Base-by-base conservation (phyloP, 2,329 filamentous ascomycete species). In the Colletotrichum eremochloae region DNA sequence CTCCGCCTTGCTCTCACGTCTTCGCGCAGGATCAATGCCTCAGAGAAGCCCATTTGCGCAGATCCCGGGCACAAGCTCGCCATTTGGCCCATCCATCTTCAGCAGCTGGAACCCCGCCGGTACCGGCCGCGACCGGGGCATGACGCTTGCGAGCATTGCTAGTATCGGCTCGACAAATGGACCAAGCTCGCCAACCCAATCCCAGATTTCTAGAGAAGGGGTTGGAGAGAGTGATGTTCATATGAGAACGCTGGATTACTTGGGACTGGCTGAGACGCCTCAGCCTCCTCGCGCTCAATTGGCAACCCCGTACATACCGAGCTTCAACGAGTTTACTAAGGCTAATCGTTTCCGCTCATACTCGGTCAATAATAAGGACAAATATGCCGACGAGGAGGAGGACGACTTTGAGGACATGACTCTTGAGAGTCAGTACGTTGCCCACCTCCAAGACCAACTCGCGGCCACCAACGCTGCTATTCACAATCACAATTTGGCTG, bases 311-410 rank as follows among this genome's bases (percentile, higher is more conserved):
- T 93, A 94, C 75, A 86, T 96, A 44, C 72, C 74, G 46, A 93
- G 93, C 78, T 85, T 96, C 73, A 91, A 92, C 74, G 92, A 94
- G 79, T 89, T 94, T 75, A 92, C 92, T 79, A 93, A 93, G 77
- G 88, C 92, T 56, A 98, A 93, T 81, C 91, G 96, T 64, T 97
- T 98, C 86, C 91, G 96, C 58, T 99, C 96, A 1, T 98, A 98
- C 82, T 99, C 96, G 0, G 96, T 99, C 75, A 99, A 99, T 82
- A 97, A 97, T 68, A 98, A 97, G 82, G 96, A 98, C 81, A 97
- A 96, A 81, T 98, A 98, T 78, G 95, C 93, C 2, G 94, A 97
- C 77, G 92, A 94, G 58, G 95, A 97, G 64, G 92, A 95, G 36
- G 93, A 95, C 72, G 92, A 94, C 20, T 94, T 93, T 72, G 91